Percentiles rank a stretch among this genome's conserved stretches.
Evolutionary conservation across 148 eudicot species (phyloP).

Genomic region (Heliamphora exappendiculata): DNA sequence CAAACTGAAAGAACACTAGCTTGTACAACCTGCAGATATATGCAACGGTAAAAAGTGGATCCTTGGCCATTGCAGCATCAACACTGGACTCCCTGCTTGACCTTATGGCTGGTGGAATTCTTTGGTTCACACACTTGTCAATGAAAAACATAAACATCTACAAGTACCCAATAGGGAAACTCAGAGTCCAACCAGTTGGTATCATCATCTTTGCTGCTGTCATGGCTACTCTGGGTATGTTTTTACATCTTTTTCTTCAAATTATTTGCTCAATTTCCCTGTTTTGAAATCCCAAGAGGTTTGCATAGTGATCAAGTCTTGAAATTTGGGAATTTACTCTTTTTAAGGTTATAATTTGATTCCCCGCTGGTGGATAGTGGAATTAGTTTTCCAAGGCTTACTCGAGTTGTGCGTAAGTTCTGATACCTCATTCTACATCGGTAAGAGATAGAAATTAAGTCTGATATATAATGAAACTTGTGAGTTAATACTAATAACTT

Average conservation of each 20-base stretch:
- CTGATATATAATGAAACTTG: no score
- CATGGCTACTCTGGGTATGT: constrained; percentile 75
- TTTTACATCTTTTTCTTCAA: background rate
- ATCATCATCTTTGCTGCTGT: constrained; percentile 74
- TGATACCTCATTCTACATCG: no score
- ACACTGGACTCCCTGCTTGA: constrained; percentile 70
- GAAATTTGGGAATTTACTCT: no score
- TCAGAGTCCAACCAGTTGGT: constrained; percentile 77
- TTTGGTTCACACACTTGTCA: constrained; percentile 67
- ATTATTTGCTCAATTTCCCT: no score
- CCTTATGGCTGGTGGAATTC: constrained; percentile 71
- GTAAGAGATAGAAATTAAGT: no score
- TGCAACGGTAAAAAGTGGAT: constrained; percentile 59
- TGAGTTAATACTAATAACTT: no score
- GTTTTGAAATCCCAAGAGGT: no score
- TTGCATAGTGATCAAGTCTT: no score
- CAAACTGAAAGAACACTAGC: background rate
- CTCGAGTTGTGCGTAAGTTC: no score
- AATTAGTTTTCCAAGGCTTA: no score
- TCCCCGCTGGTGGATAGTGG: no score
- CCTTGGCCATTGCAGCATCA: constrained; percentile 73
- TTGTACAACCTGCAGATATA: constrained; percentile 41
- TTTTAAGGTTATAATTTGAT: no score
- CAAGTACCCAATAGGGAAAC: constrained; percentile 67
- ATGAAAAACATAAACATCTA: constrained; percentile 69